Evolutionary conservation across 306 rosid species (phyloP).

Genomic region (Castanea crenata): DNA sequence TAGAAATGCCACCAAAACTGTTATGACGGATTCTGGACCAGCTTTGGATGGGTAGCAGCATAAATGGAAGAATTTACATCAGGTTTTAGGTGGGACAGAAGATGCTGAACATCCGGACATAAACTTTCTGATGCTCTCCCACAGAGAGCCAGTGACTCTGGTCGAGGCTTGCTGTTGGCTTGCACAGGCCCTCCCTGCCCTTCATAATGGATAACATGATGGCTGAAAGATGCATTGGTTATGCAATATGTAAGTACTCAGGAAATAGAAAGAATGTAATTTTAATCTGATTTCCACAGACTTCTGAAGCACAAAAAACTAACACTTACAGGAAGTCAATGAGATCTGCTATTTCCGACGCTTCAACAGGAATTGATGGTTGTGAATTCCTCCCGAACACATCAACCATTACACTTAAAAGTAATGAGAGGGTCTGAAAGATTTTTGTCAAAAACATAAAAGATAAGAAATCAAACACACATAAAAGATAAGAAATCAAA

Average conservation of each 20-base stretch:
- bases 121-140: conserved; percentile 78
- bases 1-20: not conserved
- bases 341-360: conserved; percentile 79
- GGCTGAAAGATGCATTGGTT: conserved; percentile 48
- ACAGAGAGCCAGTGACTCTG: conserved; percentile 67
- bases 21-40: conserved; percentile 62
- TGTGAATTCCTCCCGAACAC: conserved; percentile 91
- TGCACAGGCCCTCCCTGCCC: conserved; percentile 98
- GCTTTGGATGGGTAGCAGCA: conserved; percentile 81
- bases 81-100: conserved; percentile 84
- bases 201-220: conserved; percentile 84
- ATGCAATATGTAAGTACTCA: conserved; percentile 4
- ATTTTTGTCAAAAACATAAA: conserved; percentile 22
- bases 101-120: conserved; percentile 84
- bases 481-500: conserved; percentile 15
- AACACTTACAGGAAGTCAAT: conserved; percentile 84
- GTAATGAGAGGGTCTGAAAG: conserved; percentile 68
- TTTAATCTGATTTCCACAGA: not conserved
- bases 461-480: conserved; percentile 7
- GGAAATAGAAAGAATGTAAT: conserved; percentile 8
- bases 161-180: conserved; percentile 85
- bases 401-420: conserved; percentile 68
- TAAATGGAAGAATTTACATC: conserved; percentile 75
- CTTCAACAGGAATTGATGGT: conserved; percentile 50
- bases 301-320: not conserved